Conservation (phyloP, 2,329 filamentous ascomycete genomes). For the Pseudogymnoascus destructans region DNA sequence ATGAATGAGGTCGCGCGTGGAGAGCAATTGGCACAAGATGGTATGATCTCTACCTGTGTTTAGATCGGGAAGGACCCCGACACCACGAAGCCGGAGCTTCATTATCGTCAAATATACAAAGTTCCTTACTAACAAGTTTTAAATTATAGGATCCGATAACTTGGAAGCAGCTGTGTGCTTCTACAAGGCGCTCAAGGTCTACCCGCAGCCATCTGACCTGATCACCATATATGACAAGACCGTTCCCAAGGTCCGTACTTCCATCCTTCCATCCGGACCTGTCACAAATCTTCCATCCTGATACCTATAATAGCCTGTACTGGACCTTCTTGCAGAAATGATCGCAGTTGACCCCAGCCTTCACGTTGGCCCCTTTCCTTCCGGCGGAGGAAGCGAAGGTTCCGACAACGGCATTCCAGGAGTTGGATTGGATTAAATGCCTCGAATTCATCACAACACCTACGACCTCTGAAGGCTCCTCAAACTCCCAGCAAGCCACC, state of each 20-base stretch:
- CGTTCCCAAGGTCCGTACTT: conserved; percentile 64
- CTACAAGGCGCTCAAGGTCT: conserved; percentile 98
- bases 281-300: background rate
- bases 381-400: conserved; percentile 17
- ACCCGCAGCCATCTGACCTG: conserved; percentile 82
- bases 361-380: conserved; percentile 38
- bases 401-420: conserved; percentile 23
- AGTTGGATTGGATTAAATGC: conserved; percentile 24
- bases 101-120: background rate
- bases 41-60: conserved; percentile 37
- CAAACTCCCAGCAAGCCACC: background rate
- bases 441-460: background rate
- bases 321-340: conserved; percentile 96
- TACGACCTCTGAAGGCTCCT: conserved; percentile 5
- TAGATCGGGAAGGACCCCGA: background rate
- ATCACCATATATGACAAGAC: conserved; percentile 98
- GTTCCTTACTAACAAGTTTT: conserved; percentile 8
- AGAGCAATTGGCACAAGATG: conserved; percentile 70
- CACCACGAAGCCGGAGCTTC: background rate
- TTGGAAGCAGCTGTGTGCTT: conserved; percentile 87
- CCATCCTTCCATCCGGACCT: background rate
- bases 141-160: conserved; percentile 44
- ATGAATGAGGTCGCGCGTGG: conserved; percentile 88
- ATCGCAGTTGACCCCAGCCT: conserved; percentile 77
- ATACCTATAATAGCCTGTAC: conserved; percentile 50